Base-by-base conservation (phyloP, 1,284 basidiomycete species). In the Amylostereum chailletii region DNA sequence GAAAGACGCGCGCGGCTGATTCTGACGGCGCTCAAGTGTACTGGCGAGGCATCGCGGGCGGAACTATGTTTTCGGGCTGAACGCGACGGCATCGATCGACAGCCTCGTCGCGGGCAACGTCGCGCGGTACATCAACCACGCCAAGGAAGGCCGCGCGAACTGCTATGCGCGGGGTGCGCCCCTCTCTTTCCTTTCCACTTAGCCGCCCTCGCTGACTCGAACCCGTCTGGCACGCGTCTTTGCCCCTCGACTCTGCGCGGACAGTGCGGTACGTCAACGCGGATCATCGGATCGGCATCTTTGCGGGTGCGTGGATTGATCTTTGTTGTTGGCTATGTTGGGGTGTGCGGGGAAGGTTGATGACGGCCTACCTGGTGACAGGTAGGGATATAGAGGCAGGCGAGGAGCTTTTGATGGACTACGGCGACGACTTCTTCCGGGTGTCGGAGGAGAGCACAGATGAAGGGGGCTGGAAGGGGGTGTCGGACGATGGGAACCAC, bases 51-150 rank as follows among this genome's bases (percentile, higher is more conserved):
- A 75, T 51, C 63, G 64, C 2, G 53, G 56, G 0, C 65, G 69
- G 8, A 78, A 75, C 55, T 82, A 82, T 51, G 58, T 75, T 1
- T 81, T 76, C 53, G 60, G 53, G 4, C 55, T 75, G 1, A 64
- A 69, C 37, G 11, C 39, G 1, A 47, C 51, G 0, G 34, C 65
- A 8, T 55, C 64, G 2, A 54, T 78, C 40, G 79, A 83, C 58
- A 72, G 76, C 31, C 63, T 65, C n/a, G 60, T 62, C 33, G 57
- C 69, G 2, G 81, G 79, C 0, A 83, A 82, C 58, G 68, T 71
- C 46, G 71, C 73, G 4, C 65, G 81, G 26, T 83, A 74, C 55
- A 64, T 83, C 32, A 83, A 83, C 51, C 75, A 83, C 47, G 58
- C 59, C 0, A 49, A 55, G 3, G 51, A 52, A 4, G 52, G 54